Evolutionary conservation across 306 rosid genomes (phyloP).

Genomic region (Hippophae tibetana): DNA sequence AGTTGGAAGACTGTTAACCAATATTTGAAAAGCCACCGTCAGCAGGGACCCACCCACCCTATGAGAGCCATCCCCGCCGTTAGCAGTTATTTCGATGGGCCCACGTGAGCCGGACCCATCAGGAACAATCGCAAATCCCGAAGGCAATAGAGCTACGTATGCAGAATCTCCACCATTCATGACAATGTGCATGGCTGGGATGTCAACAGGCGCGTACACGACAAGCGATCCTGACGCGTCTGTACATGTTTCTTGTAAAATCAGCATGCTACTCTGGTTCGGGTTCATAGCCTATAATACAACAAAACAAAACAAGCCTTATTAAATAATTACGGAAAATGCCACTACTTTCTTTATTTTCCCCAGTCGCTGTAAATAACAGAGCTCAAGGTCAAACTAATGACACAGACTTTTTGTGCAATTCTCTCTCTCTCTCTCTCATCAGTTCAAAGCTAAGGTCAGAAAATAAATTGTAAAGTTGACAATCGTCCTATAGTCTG

Average conservation of each 20-base stretch:
- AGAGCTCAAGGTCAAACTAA: conserved; percentile 28
- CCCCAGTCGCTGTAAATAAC: not conserved
- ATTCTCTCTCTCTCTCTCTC: not conserved
- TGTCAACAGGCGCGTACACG: conserved; percentile 96
- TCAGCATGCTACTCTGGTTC: conserved; percentile 90
- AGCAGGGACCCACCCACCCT: conserved; percentile 66
- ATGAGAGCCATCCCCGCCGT: conserved; percentile 19
- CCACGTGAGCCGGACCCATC: conserved; percentile 68
- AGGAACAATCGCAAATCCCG: conserved; percentile 78
- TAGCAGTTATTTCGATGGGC: not conserved
- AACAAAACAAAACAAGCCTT: not conserved
- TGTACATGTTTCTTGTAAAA: conserved; percentile 80
- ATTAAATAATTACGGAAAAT: not conserved
- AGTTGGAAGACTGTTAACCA: conserved; percentile 84
- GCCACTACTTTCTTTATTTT: conserved; percentile 17
- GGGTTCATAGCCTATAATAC: conserved; percentile 23
- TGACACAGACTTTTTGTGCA: not conserved
- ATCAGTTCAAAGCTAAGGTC: conserved; percentile 7
- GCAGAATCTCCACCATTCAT: conserved; percentile 98
- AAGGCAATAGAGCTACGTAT: conserved; percentile 78
- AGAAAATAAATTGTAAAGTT: conserved; percentile 25
- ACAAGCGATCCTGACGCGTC: conserved; percentile 87
- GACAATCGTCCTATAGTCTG: conserved; percentile 41
- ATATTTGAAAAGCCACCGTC: conserved; percentile 90
- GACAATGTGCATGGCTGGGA: conserved; percentile 95